Percentiles rank a stretch among this genome's conserved stretches.
These are phyloP conservation scores for Daedaleopsis nitida DNA, from an alignment of 768 basidiomycete genomes.

Conservation along the genomic window DNA sequence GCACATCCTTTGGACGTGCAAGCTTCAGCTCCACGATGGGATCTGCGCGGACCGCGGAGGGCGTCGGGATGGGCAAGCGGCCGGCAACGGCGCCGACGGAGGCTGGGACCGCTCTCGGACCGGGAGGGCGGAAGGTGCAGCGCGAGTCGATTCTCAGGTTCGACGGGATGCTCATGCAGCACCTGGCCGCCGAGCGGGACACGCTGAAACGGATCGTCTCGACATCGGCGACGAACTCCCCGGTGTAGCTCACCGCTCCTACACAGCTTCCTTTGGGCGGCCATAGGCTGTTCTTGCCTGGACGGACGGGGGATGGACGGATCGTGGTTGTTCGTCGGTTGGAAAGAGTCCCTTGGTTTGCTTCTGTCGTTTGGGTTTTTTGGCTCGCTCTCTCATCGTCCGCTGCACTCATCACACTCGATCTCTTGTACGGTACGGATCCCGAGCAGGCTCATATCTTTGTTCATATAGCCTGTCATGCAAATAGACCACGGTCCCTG, in stretches of 20 bases:
- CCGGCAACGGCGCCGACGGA: slow-evolving; percentile 25
- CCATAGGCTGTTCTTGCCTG: not conserved
- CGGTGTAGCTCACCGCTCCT: slow-evolving; percentile 3
- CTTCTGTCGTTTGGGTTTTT: not conserved
- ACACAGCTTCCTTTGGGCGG: slow-evolving; percentile 4
- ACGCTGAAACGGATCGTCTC: slow-evolving; percentile 67
- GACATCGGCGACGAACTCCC: slow-evolving; percentile 18
- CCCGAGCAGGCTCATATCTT: not conserved
- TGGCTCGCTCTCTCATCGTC: not conserved
- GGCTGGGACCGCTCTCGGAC: slow-evolving; percentile 26
- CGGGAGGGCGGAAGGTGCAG: slow-evolving; percentile 38
- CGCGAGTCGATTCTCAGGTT: slow-evolving; percentile 65
- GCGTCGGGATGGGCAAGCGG: not conserved
- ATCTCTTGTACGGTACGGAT: slow-evolving; percentile 1
- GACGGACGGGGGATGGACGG: not conserved
- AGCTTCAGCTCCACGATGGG: not conserved
- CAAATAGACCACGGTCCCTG: not conserved
- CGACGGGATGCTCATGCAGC: slow-evolving; percentile 79
- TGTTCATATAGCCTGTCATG: not conserved
- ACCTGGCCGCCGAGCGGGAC: slow-evolving; percentile 84
- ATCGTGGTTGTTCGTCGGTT: not conserved
- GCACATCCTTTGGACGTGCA: not conserved
- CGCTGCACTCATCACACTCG: not conserved
- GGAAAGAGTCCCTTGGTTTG: not conserved
- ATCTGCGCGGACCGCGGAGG: not conserved